These are phyloP conservation scores for Hyaloperonospora arabidopsidis DNA, from an alignment of 352 stramenopile species.

Conservation along the genomic window DNA sequence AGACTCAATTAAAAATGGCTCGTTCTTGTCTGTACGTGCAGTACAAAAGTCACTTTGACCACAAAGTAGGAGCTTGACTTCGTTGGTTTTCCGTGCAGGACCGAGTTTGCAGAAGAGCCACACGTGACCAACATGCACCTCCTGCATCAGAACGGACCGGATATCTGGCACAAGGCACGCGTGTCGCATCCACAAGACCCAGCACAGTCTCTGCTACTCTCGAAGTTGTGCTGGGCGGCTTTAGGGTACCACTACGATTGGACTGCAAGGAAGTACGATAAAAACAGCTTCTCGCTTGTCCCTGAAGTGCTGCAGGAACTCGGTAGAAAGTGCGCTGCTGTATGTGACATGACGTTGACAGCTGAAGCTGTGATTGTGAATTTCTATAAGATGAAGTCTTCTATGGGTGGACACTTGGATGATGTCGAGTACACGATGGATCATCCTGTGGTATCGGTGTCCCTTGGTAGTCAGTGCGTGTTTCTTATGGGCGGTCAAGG, in stretches of 20 bases:
- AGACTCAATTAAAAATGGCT: constrained; percentile 47
- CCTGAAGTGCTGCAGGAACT: constrained; percentile 39
- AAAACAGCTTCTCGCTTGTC: constrained; percentile 44
- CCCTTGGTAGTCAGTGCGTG: constrained; percentile 56
- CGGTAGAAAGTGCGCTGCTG: constrained; percentile 33
- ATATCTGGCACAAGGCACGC: constrained; percentile 48
- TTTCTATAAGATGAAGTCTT: constrained; percentile 72
- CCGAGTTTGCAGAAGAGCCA: constrained; percentile 57
- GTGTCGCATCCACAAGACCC: constrained; percentile 33
- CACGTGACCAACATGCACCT: constrained; percentile 76
- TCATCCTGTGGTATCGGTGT: constrained; percentile 73
- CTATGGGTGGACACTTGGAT: constrained; percentile 78
- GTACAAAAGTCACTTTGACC: neutral
- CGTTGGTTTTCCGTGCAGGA: constrained; percentile 25
- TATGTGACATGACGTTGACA: constrained; percentile 42
- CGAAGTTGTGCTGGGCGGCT: constrained; percentile 65
- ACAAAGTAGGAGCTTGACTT: constrained; percentile 6
- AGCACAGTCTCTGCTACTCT: constrained; percentile 32
- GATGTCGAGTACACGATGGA: constrained; percentile 81
- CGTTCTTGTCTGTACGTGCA: constrained; percentile 47
- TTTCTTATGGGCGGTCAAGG: constrained; percentile 67
- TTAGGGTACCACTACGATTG: constrained; percentile 79
- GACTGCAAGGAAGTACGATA: constrained; percentile 63
- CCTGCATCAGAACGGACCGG: constrained; percentile 39
- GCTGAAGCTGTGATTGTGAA: constrained; percentile 78